Conservation (phyloP, 441 rosid genomes). For the Brassica hybrid region DNA sequence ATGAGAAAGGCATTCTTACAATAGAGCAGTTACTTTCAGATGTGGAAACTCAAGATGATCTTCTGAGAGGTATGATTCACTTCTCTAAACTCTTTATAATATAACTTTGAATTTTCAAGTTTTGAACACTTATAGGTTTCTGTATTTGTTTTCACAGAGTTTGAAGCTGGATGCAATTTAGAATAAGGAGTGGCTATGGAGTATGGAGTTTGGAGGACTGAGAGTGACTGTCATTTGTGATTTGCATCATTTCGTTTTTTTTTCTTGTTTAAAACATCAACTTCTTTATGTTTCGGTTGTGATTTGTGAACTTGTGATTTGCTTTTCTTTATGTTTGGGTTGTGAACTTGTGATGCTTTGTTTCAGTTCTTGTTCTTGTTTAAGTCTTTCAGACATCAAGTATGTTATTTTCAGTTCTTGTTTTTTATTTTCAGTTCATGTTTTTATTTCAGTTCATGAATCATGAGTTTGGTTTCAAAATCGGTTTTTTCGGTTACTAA, state of each 20-base stretch:
- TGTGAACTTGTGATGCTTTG: no score
- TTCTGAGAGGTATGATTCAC: neutral
- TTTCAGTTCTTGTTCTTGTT: no score
- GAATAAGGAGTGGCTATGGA: neutral
- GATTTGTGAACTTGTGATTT: no score
- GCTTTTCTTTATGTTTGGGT: no score
- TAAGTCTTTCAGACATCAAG: neutral
- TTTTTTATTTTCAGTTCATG: no score
- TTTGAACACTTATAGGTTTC: neutral
- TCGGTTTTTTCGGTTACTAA: no score
- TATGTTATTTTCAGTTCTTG: no score
- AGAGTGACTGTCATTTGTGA: no score
- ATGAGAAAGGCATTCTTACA: neutral
- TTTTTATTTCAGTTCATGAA: no score
- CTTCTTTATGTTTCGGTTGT: no score
- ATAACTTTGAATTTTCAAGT: no score
- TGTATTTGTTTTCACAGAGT: neutral
- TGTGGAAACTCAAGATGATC: neutral
- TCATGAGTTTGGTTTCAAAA: neutral
- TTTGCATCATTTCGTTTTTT: no score
- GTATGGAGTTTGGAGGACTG: neutral
- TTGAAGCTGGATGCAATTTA: neutral
- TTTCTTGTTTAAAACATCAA: neutral
- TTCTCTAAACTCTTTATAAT: neutral
- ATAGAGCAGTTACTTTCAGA: neutral